Evolutionary conservation across 2,329 filamentous ascomycete genomes (phyloP).

Genomic region (Clarireedia hainanense): DNA sequence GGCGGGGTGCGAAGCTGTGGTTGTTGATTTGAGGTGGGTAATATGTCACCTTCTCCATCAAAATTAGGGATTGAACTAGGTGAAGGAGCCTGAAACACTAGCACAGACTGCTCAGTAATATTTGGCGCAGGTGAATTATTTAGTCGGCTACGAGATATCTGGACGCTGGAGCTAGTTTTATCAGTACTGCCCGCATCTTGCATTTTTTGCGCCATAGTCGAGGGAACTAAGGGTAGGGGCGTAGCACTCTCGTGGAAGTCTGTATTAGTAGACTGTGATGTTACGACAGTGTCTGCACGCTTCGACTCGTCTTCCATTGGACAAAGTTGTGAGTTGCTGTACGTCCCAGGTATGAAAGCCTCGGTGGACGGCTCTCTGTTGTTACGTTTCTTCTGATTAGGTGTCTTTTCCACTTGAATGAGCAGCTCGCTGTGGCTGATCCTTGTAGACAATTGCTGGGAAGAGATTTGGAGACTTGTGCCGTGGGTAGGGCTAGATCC

Average conservation of each 20-base stretch:
- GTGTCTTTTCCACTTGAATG: constrained; percentile 24
- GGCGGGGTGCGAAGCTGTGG: no score
- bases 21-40: no score
- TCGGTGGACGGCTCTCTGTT: constrained; percentile 12
- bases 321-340: constrained; percentile 1
- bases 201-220: no score
- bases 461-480: constrained; percentile 3
- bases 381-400: background rate
- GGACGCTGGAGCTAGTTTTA: no score
- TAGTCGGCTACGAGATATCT: no score
- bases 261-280: no score
- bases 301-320: background rate
- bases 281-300: no score
- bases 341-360: constrained; percentile 18
- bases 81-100: background rate
- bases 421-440: background rate
- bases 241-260: no score
- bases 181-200: no score
- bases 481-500: background rate
- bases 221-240: no score
- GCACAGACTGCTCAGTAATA: background rate
- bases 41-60: background rate
- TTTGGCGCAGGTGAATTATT: no score
- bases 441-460: constrained; percentile 14
- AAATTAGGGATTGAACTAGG: background rate